A percentile compares a stretch with the other conserved stretches of the same genome.
These are phyloP conservation scores for Jamesozyma spencerorum DNA, from an alignment of 805 yeast genomes.

Conservation along the genomic window DNA sequence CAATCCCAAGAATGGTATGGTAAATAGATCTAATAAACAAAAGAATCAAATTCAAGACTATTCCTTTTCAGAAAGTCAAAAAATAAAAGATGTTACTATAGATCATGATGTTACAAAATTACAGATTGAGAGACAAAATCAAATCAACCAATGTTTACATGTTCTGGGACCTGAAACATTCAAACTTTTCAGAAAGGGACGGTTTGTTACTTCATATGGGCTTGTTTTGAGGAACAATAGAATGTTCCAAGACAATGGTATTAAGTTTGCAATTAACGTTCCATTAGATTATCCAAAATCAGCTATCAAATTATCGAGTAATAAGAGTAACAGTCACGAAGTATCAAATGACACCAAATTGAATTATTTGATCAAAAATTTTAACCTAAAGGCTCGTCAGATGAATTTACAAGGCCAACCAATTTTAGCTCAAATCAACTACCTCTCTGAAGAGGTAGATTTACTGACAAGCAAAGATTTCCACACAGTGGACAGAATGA, in stretches of 20 bases:
- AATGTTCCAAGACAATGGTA: slow-evolving; percentile 3
- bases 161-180: slow-evolving; percentile 11
- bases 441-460: slow-evolving; percentile 14
- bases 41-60: no score
- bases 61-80: no score
- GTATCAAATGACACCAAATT: not conserved
- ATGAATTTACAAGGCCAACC: slow-evolving; percentile 9
- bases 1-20: no score
- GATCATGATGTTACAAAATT: no score
- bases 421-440: slow-evolving; percentile 20
- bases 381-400: slow-evolving; percentile 15
- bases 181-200: slow-evolving; percentile 17
- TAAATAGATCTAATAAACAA: no score
- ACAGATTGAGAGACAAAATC: slow-evolving; percentile 13
- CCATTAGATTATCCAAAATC: slow-evolving; percentile 22
- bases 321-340: slow-evolving; percentile 5
- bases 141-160: slow-evolving; percentile 16
- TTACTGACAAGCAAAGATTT: slow-evolving; percentile 10
- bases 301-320: slow-evolving; percentile 13
- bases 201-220: slow-evolving; percentile 18
- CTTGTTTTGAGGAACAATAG: slow-evolving; percentile 4
- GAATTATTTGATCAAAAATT: slow-evolving; percentile 13
- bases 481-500: slow-evolving; percentile 11
- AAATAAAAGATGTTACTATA: no score
- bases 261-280: slow-evolving; percentile 13